Base-by-base conservation (phyloP, 2,329 filamentous ascomycete species). In the Cladosporium sp. region DNA sequence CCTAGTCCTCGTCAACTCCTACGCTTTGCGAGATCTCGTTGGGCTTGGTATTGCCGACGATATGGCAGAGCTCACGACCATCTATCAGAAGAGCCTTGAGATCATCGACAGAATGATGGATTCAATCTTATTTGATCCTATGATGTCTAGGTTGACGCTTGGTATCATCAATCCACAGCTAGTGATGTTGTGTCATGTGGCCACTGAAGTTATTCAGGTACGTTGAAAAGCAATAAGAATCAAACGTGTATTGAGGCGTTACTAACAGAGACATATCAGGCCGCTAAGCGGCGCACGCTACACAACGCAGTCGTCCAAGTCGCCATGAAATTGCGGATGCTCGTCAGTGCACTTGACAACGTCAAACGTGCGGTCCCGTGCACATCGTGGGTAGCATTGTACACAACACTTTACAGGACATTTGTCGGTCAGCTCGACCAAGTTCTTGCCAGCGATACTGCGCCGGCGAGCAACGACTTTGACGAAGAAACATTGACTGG, bases 111-210 rank as follows among this genome's bases (percentile, higher is more conserved):
- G 52, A 3, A 47, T 55, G 52, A 55, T 55, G 52, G 52, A 55
- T 9, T 13, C 36, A 15, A 47, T 55, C 19, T 25, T 55, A 9
- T 47, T 47, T 32, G 52, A 55, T 13, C 39, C 52, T 2, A 40
- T 36, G 15, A 28, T 55, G 40, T 37, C 28, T 4, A 44, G 37
- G 15, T 22, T 55, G 12, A 47, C 32, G 4, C 5, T 55, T 8
- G 52, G 52, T 8, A 37, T 55, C 40, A 55, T 55, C 15, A 55
- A 55, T 15, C 52, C 52, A 13, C 40, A 47, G 15, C 39, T 55
- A 15, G 52, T 55, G 13, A 55, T 55, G 52, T 17, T 55, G n/a
- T 55, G 52, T 32, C 52, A 55, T n/a, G 22, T 55, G 6, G 52
- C 52, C 4, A 55, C 52, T 13, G 52, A 55, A 32, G 39, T 47